These are phyloP conservation scores for Aureococcus anophagefferens DNA, from an alignment of 108 stramenopile genomes.

Conservation along the genomic window DNA sequence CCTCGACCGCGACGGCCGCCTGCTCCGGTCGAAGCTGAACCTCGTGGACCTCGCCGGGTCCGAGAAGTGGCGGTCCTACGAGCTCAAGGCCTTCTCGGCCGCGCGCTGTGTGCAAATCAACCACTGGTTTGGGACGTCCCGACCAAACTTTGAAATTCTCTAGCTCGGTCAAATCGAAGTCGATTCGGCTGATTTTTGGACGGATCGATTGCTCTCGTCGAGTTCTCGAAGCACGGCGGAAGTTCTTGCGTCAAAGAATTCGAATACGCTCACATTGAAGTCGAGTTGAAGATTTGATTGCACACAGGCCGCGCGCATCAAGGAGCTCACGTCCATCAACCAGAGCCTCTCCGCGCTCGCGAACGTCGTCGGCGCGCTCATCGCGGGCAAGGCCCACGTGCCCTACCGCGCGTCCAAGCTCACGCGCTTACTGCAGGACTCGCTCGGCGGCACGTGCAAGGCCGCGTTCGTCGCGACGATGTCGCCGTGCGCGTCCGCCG, in stretches of 20 bases:
- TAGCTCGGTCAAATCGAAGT: too few species aligned
- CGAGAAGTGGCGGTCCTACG: constrained; percentile 18
- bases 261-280: too few species aligned
- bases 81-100: not conserved
- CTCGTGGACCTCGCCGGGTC: constrained; percentile 53
- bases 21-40: too few species aligned
- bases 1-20: constrained; percentile 18
- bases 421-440: constrained; percentile 51
- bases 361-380: constrained; percentile 27
- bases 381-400: constrained; percentile 33
- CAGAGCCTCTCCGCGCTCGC: constrained; percentile 26
- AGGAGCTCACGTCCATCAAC: constrained; percentile 36
- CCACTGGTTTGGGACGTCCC: too few species aligned
- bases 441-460: constrained; percentile 44
- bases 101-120: too few species aligned
- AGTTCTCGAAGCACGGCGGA: constrained; percentile 38
- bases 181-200: too few species aligned
- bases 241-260: too few species aligned
- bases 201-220: too few species aligned
- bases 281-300: too few species aligned
- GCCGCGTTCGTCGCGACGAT: constrained; percentile 38
- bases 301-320: constrained; percentile 19
- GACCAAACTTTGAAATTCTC: too few species aligned
- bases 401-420: constrained; percentile 59
- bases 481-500: constrained; percentile 15